Evolutionary conservation across 1,139 yeast genomes (phyloP).

Genomic region (Candida sojae): DNA sequence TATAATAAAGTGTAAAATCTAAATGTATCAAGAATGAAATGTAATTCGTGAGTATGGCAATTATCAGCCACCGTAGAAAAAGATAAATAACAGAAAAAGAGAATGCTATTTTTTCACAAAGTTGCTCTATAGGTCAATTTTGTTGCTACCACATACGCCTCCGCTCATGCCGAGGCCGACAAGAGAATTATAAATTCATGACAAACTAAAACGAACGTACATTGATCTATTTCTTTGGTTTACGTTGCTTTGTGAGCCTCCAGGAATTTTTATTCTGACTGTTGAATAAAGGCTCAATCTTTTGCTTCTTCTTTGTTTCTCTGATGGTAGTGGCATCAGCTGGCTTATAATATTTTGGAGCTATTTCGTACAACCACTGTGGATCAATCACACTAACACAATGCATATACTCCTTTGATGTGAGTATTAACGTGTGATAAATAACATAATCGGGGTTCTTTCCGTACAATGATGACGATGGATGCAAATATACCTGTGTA

Average conservation of each 20-base stretch:
- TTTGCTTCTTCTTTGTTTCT: slow-evolving; percentile 41
- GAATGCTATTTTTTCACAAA: background rate
- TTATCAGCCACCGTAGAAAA: background rate
- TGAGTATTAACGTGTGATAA: slow-evolving; percentile 79
- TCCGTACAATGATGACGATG: slow-evolving; percentile 79
- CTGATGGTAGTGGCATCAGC: slow-evolving; percentile 44
- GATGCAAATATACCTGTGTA: slow-evolving; percentile 84
- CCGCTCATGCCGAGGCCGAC: background rate
- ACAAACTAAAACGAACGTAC: background rate
- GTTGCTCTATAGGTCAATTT: background rate
- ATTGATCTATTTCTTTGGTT: slow-evolving; percentile 5
- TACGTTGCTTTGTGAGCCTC: slow-evolving; percentile 43
- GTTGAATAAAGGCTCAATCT: slow-evolving; percentile 65
- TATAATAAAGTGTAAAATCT: too few species aligned
- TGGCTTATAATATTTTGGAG: slow-evolving; percentile 81
- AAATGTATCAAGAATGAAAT: too few species aligned
- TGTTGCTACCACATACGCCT: background rate
- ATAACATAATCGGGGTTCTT: slow-evolving; percentile 77
- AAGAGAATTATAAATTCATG: background rate
- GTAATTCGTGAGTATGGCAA: too few species aligned
- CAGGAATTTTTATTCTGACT: slow-evolving; percentile 34
- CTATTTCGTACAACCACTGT: slow-evolving; percentile 79
- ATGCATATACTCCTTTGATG: slow-evolving; percentile 91
- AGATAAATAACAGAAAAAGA: background rate
- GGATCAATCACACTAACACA: slow-evolving; percentile 83